Evolutionary conservation across 148 eudicot genomes (phyloP).

Genomic region (Persicaria tinctoria): DNA sequence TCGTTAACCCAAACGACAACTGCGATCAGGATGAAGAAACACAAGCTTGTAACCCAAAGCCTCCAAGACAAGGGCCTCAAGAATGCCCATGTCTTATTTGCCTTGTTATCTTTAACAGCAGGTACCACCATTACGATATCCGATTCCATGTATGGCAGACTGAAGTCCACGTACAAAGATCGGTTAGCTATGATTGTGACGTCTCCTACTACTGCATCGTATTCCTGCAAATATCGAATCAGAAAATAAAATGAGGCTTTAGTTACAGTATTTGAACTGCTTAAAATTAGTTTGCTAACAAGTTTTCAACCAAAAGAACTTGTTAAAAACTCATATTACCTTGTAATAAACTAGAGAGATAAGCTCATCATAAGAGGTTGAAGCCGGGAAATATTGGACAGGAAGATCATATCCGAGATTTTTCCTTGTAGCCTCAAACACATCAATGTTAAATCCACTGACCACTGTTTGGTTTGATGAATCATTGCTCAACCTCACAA

Average conservation of each 20-base stretch:
- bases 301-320: too few species aligned
- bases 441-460: neutral
- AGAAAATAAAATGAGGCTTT: neutral
- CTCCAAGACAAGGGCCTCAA: constrained; percentile 50
- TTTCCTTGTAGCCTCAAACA: constrained; percentile 2
- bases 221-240: constrained; percentile 24
- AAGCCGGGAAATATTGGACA: neutral
- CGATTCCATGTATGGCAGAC: constrained; percentile 58
- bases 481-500: neutral
- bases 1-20: constrained; percentile 66
- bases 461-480: neutral
- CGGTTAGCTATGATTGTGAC: constrained; percentile 43
- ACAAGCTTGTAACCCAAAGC: constrained; percentile 52
- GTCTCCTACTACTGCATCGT: constrained; percentile 60
- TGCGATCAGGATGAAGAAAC: constrained; percentile 49
- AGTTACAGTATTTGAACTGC: too few species aligned
- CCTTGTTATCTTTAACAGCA: constrained; percentile 24
- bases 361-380: neutral
- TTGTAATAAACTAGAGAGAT: neutral
- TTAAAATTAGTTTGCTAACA: too few species aligned
- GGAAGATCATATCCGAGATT: neutral
- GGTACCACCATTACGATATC: constrained; percentile 52
- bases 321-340: neutral
- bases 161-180: constrained; percentile 40
- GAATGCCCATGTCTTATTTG: constrained; percentile 54